Conservation (phyloP, 306 rosid genomes). For the Sophora flavescens region DNA sequence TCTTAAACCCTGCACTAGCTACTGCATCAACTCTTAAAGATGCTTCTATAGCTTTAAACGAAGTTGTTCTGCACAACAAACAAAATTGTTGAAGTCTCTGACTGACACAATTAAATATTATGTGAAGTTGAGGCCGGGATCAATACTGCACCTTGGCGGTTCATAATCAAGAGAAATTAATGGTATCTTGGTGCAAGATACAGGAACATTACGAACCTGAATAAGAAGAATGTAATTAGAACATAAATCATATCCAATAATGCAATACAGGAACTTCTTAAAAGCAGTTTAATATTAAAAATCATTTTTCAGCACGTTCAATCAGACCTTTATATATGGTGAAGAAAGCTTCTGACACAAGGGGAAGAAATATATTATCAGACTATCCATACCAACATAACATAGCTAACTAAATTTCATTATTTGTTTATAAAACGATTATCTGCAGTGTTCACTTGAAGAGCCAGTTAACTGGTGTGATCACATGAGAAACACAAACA, state of each 20-base stretch:
- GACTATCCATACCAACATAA: neutral
- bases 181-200: slow-evolving; percentile 80
- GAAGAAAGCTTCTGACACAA: neutral
- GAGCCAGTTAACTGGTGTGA: slow-evolving; percentile 10
- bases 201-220: slow-evolving; percentile 93
- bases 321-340: neutral
- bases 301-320: neutral
- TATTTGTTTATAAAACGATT: neutral
- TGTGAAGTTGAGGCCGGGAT: slow-evolving; percentile 33
- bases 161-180: slow-evolving; percentile 89
- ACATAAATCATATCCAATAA: slow-evolving; percentile 2
- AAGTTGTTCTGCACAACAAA: slow-evolving; percentile 69
- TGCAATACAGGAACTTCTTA: neutral
- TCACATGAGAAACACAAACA: neutral
- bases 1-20: slow-evolving; percentile 95
- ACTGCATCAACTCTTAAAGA: slow-evolving; percentile 91
- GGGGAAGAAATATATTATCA: neutral
- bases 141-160: slow-evolving; percentile 73
- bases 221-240: slow-evolving; percentile 43
- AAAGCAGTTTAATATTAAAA: neutral
- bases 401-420: neutral
- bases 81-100: neutral
- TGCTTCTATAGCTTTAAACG: slow-evolving; percentile 82
- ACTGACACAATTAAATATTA: slow-evolving; percentile 13
- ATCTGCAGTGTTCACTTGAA: neutral